phyloP scores from a whole-genome alignment of 2,329 filamentous ascomycete genomes.

The Trichoderma arundinaceum region DNA sequence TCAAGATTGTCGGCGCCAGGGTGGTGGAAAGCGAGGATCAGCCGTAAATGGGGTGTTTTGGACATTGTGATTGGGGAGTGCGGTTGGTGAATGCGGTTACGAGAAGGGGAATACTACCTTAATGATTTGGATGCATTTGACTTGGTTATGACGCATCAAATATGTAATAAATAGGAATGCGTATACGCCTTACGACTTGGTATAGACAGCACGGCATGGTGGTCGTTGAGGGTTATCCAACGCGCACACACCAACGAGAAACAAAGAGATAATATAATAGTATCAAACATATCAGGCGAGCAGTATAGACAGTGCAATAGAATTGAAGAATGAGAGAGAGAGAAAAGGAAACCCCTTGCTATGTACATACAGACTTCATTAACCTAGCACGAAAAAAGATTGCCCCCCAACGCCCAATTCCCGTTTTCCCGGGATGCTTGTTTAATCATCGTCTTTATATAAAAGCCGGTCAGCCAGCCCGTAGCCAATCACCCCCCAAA shows the following conservation, averaged over 20 bases:
- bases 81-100: neutral
- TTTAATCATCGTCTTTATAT: slow-evolving; percentile 28
- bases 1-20: slow-evolving; percentile 77
- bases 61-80: no score
- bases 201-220: slow-evolving; percentile 17
- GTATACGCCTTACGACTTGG: neutral
- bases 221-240: slow-evolving; percentile 13
- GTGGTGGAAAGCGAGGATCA: slow-evolving; percentile 66
- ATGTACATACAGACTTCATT: slow-evolving; percentile 32
- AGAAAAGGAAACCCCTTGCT: slow-evolving; percentile 31
- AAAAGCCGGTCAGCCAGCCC: slow-evolving; percentile 26
- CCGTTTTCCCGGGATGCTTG: slow-evolving; percentile 34
- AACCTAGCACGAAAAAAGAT: slow-evolving; percentile 36
- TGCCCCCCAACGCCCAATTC: slow-evolving; percentile 35
- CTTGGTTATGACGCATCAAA: neutral
- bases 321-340: neutral
- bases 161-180: neutral
- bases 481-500: slow-evolving; percentile 34
- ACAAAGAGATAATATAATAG: neutral
- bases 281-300: neutral
- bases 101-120: no score
- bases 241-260: no score
- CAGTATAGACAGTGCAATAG: neutral
- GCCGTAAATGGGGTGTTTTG: slow-evolving; percentile 28
- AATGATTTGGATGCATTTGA: neutral